Conservation (phyloP, 805 yeast genomes). For the Kazachstania africana region DNA sequence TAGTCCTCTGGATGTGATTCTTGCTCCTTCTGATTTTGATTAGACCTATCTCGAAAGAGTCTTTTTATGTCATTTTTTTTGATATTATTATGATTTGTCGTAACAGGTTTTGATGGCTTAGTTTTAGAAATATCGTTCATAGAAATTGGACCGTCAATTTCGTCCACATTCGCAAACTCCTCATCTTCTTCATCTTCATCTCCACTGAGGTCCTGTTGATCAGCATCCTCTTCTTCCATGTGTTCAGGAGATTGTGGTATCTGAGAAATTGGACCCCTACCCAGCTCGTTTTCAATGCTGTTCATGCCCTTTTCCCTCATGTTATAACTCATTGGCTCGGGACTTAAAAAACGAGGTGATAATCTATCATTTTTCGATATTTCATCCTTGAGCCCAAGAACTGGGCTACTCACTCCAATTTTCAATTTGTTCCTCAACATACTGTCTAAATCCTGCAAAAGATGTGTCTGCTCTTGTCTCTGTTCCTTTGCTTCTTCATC, state of each 20-base stretch:
- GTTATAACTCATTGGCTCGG: not conserved
- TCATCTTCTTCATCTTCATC: slow-evolving; percentile 20
- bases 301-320: not conserved
- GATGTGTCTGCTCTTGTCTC: no score
- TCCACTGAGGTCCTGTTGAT: slow-evolving; percentile 4
- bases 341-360: not conserved
- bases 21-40: no score
- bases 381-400: slow-evolving; percentile 1
- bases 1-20: no score
- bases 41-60: no score
- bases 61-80: slow-evolving; percentile 2
- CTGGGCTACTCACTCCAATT: slow-evolving; percentile 11
- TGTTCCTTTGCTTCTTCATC: no score
- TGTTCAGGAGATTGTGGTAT: no score
- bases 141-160: slow-evolving; percentile 25
- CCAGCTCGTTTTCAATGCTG: not conserved
- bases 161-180: slow-evolving; percentile 27
- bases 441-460: slow-evolving; percentile 16
- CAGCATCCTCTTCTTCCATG: slow-evolving; percentile 6
- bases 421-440: slow-evolving; percentile 16
- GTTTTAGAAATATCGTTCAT: no score
- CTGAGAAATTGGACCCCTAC: no score
- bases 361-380: no score
- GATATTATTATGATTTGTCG: slow-evolving; percentile 1
- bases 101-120: slow-evolving; percentile 4